Base-by-base conservation (phyloP, 2,329 filamentous ascomycete species). In the Esteya vermicola region DNA sequence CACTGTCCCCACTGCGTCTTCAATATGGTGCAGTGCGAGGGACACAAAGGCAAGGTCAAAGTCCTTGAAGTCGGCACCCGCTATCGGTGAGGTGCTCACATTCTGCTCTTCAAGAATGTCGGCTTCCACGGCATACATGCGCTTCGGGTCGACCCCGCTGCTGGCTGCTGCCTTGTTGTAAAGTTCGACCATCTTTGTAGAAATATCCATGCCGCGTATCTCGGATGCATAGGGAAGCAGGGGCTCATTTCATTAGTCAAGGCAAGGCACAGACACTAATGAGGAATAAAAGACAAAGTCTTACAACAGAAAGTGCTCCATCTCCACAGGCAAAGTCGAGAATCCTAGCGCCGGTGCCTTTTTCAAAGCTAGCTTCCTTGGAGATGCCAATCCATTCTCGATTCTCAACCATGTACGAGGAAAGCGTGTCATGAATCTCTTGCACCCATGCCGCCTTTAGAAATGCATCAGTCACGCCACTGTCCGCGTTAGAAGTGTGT, bases 131-230 rank as follows among this genome's bases (percentile, higher is more conserved):
- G 48, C 49, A 18, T 26, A 44, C 47, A 49, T 51, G 16, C 47
- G 41, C 23, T 46, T 39, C 1, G 42, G 33, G 5, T 38, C 14
- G 10, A 46, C 16, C 3, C 45, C 41, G 0, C 44, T 36, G 8
- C 28, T 32, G n/a, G 28, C 26, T 1, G 45, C 45, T 1, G 39
- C 12, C 6, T 43, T 40, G 42, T 52, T 52, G 42, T 51, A 51
- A 22, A 30, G 38, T 28, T 46, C 35, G 18, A 50, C 48, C 51
- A 51, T 53, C 42, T 39, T 37, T 9, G 48, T 36, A 7, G 49
- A 50, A 18, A 52, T 47, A 41, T 53, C 49, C 6, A 52, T 38
- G 19, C 50, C 52, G 13, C 49, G 48, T 10, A 51, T 25, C 6
- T 37, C 38, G 1, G 36, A 13, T 2, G 39, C 43, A 13, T 39